phyloP scores from a whole-genome alignment of 2,329 filamentous ascomycete genomes.

The Fonsecaea erecta region DNA sequence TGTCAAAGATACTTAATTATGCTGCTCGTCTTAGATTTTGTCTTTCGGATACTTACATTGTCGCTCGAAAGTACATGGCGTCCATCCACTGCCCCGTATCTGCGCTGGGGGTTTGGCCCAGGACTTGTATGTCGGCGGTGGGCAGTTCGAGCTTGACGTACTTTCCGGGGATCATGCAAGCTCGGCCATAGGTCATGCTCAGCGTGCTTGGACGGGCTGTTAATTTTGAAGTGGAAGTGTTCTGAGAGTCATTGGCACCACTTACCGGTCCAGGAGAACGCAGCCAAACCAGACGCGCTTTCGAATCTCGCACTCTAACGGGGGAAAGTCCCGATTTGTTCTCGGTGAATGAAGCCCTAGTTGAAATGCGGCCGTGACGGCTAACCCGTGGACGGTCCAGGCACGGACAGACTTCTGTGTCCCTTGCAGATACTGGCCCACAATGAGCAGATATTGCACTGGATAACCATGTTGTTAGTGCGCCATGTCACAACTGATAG shows the following conservation, averaged over 20 bases:
- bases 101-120: conserved; percentile 2
- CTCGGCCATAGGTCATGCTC: conserved; percentile 59
- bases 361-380: conserved; percentile 57
- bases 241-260: neutral
- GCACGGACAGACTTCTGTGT: conserved; percentile 59
- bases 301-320: conserved; percentile 53
- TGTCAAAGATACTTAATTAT: conserved; percentile 8
- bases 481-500: neutral
- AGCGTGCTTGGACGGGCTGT: conserved; percentile 43
- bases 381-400: conserved; percentile 60
- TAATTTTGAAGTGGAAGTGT: neutral
- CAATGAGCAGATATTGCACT: conserved; percentile 57
- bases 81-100: conserved; percentile 5
- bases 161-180: conserved; percentile 52
- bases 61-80: conserved; percentile 16
- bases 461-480: neutral
- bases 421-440: conserved; percentile 59
- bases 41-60: conserved; percentile 30
- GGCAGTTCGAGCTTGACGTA: conserved; percentile 50
- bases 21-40: neutral
- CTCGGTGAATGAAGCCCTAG: conserved; percentile 57
- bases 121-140: conserved; percentile 8
- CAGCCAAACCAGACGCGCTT: conserved; percentile 58
- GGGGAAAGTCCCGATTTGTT: conserved; percentile 44
- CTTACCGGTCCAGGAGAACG: conserved; percentile 52